Conservation (phyloP, 208 protist genomes). For the Crithidia brevicula region DNA sequence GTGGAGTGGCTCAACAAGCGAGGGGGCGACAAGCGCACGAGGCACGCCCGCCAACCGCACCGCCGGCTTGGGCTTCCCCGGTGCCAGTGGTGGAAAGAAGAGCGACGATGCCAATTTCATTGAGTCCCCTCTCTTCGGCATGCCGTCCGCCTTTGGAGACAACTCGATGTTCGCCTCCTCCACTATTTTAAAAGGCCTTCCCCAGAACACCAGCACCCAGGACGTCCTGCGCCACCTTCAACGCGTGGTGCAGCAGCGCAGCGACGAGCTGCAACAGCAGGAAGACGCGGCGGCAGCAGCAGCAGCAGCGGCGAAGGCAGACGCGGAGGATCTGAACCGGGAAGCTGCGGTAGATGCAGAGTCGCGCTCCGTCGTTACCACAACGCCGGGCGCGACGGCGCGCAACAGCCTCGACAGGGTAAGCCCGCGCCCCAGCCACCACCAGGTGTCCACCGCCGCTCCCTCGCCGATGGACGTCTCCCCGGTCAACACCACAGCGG, state of each 20-base stretch:
- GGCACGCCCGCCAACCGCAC: neutral
- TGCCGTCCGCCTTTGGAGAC: constrained; percentile 39
- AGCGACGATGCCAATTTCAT: constrained; percentile 13
- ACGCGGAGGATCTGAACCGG: neutral
- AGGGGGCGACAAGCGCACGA: neutral
- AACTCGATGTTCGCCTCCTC: constrained; percentile 32
- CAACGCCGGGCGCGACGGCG: neutral
- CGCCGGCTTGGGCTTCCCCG: neutral
- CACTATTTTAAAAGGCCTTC: constrained; percentile 48
- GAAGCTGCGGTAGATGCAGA: neutral
- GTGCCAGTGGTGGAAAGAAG: neutral
- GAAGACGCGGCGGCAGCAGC: constrained; percentile 10
- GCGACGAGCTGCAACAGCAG: constrained; percentile 22
- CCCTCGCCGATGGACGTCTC: constrained; percentile 3
- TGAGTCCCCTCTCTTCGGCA: constrained; percentile 24
- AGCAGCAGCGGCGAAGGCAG: constrained; percentile 3
- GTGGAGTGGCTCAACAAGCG: neutral
- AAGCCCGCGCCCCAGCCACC: constrained; percentile 14
- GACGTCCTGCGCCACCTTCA: constrained; percentile 64
- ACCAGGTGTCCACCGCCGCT: neutral
- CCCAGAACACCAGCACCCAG: constrained; percentile 56
- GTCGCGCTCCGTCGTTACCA: neutral
- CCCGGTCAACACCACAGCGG: neutral
- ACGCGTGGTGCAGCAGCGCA: constrained; percentile 40
- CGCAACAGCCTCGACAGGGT: constrained; percentile 5